phyloP scores from a whole-genome alignment of 768 basidiomycete species.

The Leccinum uliginosum region DNA sequence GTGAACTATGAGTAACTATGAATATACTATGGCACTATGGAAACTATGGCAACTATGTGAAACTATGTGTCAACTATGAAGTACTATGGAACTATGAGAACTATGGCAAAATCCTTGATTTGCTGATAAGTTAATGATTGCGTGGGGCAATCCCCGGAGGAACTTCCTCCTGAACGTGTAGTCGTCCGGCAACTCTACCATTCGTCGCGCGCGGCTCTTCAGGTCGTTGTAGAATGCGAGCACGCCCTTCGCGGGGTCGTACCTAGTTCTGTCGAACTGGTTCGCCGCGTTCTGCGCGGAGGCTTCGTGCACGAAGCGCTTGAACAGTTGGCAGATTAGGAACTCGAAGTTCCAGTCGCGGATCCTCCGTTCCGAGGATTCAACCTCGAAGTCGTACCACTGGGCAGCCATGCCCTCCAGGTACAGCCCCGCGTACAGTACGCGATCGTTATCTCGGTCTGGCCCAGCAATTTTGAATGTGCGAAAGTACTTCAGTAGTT shows the following conservation, averaged over 20 bases:
- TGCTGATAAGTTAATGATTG: no score
- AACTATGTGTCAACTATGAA: no score
- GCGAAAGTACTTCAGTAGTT: no score
- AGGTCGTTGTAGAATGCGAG: not conserved
- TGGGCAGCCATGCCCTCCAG: not conserved
- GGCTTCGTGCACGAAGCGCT: not conserved
- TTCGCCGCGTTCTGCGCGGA: not conserved
- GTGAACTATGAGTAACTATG: no score
- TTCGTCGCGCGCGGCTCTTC: not conserved
- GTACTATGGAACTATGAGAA: no score
- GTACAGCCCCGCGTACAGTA: no score
- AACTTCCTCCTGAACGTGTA: not conserved
- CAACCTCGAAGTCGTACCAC: not conserved
- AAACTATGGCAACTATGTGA: no score
- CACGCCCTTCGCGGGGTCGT: not conserved
- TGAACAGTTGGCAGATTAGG: not conserved
- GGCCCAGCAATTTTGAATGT: no score
- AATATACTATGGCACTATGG: no score
- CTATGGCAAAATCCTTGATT: no score
- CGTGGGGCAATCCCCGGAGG: not conserved
- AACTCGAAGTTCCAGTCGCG: not conserved
- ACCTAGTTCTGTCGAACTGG: not conserved
- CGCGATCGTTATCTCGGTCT: no score
- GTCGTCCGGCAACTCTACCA: not conserved
- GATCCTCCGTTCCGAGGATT: not conserved